Conservation (phyloP, 2,329 filamentous ascomycete species). For the Talaromyces sp. region DNA sequence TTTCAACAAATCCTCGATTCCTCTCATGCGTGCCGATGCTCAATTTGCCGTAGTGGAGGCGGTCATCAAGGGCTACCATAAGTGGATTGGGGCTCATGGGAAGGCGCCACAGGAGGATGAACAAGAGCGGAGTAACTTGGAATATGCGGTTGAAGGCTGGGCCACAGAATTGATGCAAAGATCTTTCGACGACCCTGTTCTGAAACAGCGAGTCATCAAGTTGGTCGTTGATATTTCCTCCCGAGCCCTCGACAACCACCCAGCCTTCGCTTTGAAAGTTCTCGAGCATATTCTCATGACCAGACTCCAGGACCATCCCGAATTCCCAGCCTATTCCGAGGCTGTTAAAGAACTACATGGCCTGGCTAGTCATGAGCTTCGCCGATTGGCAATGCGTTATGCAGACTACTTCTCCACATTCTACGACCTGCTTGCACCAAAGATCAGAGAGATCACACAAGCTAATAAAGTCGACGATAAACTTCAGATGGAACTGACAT, state of each 20-base stretch:
- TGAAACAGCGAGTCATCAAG: conserved; percentile 79
- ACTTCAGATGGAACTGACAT: conserved; percentile 80
- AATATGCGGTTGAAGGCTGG: conserved; percentile 45
- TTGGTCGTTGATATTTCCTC: conserved; percentile 84
- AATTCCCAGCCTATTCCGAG: conserved; percentile 76
- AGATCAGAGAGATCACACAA: conserved; percentile 76
- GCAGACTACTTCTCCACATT: conserved; percentile 85
- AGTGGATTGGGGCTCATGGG: conserved; percentile 67
- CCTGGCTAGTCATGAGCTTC: conserved; percentile 82
- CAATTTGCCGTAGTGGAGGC: conserved; percentile 89
- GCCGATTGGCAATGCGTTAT: conserved; percentile 86
- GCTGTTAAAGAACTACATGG: conserved; percentile 86
- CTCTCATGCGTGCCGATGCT: conserved; percentile 73
- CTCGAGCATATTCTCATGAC: conserved; percentile 89
- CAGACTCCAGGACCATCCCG: conserved; percentile 71
- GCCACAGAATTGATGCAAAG: conserved; percentile 44
- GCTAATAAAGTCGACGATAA: conserved; percentile 76
- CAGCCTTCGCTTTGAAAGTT: conserved; percentile 82
- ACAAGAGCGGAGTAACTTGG: conserved; percentile 41
- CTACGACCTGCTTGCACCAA: conserved; percentile 82
- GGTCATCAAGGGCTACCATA: conserved; percentile 82
- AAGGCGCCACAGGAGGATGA: conserved; percentile 55
- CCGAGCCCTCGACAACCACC: conserved; percentile 74
- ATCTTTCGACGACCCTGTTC: conserved; percentile 68
- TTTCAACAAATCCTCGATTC: conserved; percentile 45